phyloP scores from a whole-genome alignment of 148 eudicot species.

The Chenopodium formosanum region DNA sequence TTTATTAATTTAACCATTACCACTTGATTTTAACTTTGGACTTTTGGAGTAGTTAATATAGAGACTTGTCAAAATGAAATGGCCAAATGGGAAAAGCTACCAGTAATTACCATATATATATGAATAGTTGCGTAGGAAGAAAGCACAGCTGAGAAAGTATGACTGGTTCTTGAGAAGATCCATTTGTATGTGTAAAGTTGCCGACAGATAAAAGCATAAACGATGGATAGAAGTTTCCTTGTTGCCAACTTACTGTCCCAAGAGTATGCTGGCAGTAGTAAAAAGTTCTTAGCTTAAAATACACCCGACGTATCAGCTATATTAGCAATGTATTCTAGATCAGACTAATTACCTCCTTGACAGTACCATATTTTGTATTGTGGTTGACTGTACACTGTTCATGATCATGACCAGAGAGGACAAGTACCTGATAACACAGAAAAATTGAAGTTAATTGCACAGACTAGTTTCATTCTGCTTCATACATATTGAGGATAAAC shows the following conservation, averaged over 20 bases:
- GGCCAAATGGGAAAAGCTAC: not conserved
- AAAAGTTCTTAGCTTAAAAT: conserved; percentile 21
- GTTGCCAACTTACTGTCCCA: conserved; percentile 97
- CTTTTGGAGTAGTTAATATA: not conserved
- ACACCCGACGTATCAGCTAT: not conserved
- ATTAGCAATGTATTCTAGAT: conserved; percentile 3
- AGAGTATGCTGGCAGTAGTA: conserved; percentile 69
- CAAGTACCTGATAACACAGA: conserved; percentile 51
- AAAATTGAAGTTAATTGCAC: not conserved
- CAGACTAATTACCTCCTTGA: conserved; percentile 58
- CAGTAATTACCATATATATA: conserved; percentile 74
- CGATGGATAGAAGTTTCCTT: conserved; percentile 84
- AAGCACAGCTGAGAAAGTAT: conserved; percentile 64
- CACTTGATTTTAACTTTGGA: not conserved
- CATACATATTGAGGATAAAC: conserved; percentile 7
- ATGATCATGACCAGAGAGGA: conserved; percentile 95
- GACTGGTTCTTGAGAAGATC: conserved; percentile 42
- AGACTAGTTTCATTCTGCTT: not conserved
- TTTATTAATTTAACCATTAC: not conserved
- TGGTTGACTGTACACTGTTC: conserved; percentile 89
- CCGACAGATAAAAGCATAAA: conserved; percentile 83
- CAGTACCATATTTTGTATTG: conserved; percentile 49
- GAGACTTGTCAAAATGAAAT: not conserved
- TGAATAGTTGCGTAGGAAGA: conserved; percentile 68
- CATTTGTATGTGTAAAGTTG: conserved; percentile 40